Base-by-base conservation (phyloP, 768 basidiomycete species). In the Pholiota conissans region DNA sequence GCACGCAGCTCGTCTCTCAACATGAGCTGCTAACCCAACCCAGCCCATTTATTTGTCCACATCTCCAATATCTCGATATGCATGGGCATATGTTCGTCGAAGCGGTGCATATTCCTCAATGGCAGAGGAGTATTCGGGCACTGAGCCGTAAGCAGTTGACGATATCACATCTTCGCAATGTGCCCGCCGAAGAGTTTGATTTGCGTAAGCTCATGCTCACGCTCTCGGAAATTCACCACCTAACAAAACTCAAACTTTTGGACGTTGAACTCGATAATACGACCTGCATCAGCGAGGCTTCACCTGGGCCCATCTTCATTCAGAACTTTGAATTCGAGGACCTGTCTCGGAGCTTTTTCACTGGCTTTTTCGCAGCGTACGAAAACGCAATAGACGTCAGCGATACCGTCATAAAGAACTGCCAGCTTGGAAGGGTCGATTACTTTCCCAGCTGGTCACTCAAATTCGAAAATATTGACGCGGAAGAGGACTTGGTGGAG, bases 251-350 rank as follows among this genome's bases (percentile, higher is more conserved):
- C 42, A 51, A 40, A 11, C 62, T 65, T 16, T 39, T 9, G 3
- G 46, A 62, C 37, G 42, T 63, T 4, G 57, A 63, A 3, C 49
- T 65, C 10, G 61, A 61, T 18, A n/a, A 46, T 4, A 6, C 55
- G 2, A 57, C 57, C 2, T 55, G 60, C 35, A 7, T 55, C 7
- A 50, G 40, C 2, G 30, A 22, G 13, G 34, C 35, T 16, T 35
- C 28, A 9, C 4, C 20, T n/a, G 3, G 51, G 11, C 39, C 45
- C 11, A 35, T 65, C n/a, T 60, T 56, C 26, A 37, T 65, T 9
- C 60, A 65, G 27, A 63, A 65, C 32, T 60, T 65, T 27, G 51
- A 62, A n/a, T 51, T 65, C 10, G 51, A 57, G 39, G 56, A 47
- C 40, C 55, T 63, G n/a, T 56, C 58, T 18, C 20, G 58, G 9